Percentiles rank a stretch among this genome's conserved stretches.
These are phyloP conservation scores for Pleurostoma richardsiae DNA, from an alignment of 2,329 filamentous ascomycete genomes.

Conservation along the genomic window DNA sequence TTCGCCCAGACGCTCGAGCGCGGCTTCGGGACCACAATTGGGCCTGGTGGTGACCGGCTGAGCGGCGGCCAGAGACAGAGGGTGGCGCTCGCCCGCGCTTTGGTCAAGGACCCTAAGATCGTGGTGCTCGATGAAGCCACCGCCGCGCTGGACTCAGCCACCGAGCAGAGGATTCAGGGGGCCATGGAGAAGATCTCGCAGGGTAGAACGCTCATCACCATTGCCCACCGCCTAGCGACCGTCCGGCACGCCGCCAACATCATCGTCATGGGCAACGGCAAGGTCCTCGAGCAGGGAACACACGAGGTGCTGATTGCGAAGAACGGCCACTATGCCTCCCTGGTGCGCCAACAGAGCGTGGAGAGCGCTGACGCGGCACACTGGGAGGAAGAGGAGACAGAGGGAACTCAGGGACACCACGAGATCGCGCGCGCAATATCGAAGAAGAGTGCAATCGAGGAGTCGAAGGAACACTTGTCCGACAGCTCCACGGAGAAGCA, in stretches of 20 bases:
- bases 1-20: constrained; percentile 51
- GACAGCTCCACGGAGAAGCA: background rate
- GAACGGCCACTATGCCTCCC: constrained; percentile 1
- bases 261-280: constrained; percentile 53
- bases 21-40: constrained; percentile 48
- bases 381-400: background rate
- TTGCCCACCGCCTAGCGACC: constrained; percentile 58
- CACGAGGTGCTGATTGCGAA: constrained; percentile 50
- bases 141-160: constrained; percentile 53
- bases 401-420: background rate
- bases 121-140: constrained; percentile 60
- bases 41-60: constrained; percentile 46
- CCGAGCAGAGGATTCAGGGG: constrained; percentile 48
- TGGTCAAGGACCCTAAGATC: constrained; percentile 52
- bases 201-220: constrained; percentile 53
- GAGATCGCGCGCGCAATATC: background rate
- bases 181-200: constrained; percentile 34
- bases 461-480: background rate
- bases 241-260: constrained; percentile 61
- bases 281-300: constrained; percentile 55
- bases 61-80: constrained; percentile 58
- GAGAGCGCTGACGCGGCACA: background rate
- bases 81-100: constrained; percentile 50
- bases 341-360: constrained; percentile 3
- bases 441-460: background rate